Conservation (phyloP, 345 rosid species). For the Psidium friedrichsthalianum region DNA sequence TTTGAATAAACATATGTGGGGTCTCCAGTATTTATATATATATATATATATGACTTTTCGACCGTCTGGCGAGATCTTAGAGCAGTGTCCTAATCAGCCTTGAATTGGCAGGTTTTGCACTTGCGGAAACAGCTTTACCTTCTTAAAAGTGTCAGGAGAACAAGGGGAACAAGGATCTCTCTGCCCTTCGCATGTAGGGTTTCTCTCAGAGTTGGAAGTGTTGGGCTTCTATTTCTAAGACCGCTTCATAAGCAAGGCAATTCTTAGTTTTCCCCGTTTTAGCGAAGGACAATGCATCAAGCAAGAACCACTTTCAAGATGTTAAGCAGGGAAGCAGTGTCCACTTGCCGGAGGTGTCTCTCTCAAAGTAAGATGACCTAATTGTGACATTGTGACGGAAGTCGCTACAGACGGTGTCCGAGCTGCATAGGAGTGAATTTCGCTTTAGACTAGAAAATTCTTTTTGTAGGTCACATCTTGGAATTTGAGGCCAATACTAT, state of each 20-base stretch:
- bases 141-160: conserved; percentile 63
- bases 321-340: not conserved
- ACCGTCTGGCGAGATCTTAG: not conserved
- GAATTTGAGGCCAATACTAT: not conserved
- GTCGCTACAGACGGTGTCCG: not conserved
- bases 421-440: not conserved
- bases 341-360: not conserved
- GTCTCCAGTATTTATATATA: not conserved
- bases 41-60: no score
- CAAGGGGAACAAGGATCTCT: conserved; percentile 56
- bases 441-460: not conserved
- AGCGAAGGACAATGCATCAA: not conserved
- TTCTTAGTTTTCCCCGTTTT: not conserved
- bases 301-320: not conserved
- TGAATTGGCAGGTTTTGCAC: conserved; percentile 51
- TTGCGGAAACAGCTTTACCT: conserved; percentile 48
- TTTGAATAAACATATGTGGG: not conserved
- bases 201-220: not conserved
- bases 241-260: not conserved
- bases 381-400: not conserved
- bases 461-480: not conserved
- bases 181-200: conserved; percentile 28
- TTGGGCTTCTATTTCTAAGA: not conserved
- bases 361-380: not conserved
- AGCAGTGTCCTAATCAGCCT: not conserved